These are phyloP conservation scores for Pseudonectria foliicola DNA, from an alignment of 2,329 filamentous ascomycete species.

Conservation along the genomic window DNA sequence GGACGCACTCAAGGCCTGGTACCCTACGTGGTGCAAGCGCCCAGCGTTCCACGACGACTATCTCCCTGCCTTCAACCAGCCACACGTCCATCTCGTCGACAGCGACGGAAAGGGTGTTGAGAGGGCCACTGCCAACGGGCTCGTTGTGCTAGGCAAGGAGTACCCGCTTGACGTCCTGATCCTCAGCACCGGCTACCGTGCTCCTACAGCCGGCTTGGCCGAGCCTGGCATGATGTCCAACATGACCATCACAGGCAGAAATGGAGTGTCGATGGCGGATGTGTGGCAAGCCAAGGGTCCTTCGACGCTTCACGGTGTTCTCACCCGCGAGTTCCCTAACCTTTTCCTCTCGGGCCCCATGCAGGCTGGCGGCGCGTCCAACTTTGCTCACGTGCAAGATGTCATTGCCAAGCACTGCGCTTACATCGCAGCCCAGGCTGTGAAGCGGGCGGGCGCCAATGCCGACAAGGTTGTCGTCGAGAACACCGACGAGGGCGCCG, in stretches of 20 bases:
- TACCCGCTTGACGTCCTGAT: slow-evolving; percentile 1
- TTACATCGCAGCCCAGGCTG: neutral
- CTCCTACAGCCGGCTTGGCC: slow-evolving; percentile 24
- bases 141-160: neutral
- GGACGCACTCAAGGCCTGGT: slow-evolving; percentile 49
- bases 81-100: slow-evolving; percentile 54
- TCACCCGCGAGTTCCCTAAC: slow-evolving; percentile 45
- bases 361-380: slow-evolving; percentile 33
- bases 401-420: slow-evolving; percentile 15
- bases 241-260: slow-evolving; percentile 33
- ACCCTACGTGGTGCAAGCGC: slow-evolving; percentile 55
- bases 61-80: slow-evolving; percentile 48
- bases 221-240: slow-evolving; percentile 13
- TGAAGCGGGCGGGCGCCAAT: neutral
- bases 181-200: slow-evolving; percentile 29
- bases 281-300: slow-evolving; percentile 37
- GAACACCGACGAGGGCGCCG: neutral
- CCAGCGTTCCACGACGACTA: slow-evolving; percentile 56
- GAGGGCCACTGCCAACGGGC: neutral
- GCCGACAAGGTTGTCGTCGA: neutral
- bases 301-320: slow-evolving; percentile 45
- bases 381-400: slow-evolving; percentile 31
- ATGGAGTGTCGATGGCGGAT: slow-evolving; percentile 35
- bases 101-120: slow-evolving; percentile 21
- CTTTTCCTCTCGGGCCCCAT: slow-evolving; percentile 38